A percentile compares a stretch with the other conserved stretches of the same genome.
Evolutionary conservation across 345 rosid genomes (phyloP).

Genomic region (Bruguiera sexangula): DNA sequence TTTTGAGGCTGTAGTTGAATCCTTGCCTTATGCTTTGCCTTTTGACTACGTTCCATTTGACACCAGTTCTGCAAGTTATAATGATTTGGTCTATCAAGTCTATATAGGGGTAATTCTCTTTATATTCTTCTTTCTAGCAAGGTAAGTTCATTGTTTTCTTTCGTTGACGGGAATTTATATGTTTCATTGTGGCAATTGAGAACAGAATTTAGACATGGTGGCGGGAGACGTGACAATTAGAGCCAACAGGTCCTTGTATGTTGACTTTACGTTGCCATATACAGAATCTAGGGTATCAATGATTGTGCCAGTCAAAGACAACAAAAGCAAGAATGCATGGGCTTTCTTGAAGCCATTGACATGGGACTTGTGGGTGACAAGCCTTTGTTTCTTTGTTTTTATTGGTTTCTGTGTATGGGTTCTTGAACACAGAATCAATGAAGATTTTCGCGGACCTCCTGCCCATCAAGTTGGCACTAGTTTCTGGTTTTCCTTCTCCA

Average conservation of each 20-base stretch:
- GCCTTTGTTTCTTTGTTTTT: neutral
- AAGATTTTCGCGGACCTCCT: constrained; percentile 5
- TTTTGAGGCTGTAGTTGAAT: constrained; percentile 30
- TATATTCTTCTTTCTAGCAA: neutral
- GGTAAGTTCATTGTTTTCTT: neutral
- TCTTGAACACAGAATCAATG: constrained; percentile 9
- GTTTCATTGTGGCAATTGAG: too few species aligned
- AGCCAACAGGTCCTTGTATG: neutral
- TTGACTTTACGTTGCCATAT: neutral
- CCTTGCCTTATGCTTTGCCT: constrained; percentile 14
- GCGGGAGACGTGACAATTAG: neutral
- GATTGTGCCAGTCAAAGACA: neutral
- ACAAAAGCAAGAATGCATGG: neutral
- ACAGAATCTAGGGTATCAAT: neutral
- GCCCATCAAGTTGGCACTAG: neutral
- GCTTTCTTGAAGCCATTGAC: neutral
- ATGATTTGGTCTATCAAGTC: constrained; percentile 24
- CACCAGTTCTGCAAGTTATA: constrained; percentile 13
- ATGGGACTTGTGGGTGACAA: neutral
- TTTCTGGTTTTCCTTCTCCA: neutral
- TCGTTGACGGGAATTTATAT: neutral
- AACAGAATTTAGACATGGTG: neutral
- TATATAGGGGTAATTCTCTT: constrained; percentile 7
- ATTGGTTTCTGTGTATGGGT: constrained; percentile 2
- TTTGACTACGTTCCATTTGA: constrained; percentile 25